phyloP scores from a whole-genome alignment of 768 basidiomycete species.

The Mycena galopus region DNA sequence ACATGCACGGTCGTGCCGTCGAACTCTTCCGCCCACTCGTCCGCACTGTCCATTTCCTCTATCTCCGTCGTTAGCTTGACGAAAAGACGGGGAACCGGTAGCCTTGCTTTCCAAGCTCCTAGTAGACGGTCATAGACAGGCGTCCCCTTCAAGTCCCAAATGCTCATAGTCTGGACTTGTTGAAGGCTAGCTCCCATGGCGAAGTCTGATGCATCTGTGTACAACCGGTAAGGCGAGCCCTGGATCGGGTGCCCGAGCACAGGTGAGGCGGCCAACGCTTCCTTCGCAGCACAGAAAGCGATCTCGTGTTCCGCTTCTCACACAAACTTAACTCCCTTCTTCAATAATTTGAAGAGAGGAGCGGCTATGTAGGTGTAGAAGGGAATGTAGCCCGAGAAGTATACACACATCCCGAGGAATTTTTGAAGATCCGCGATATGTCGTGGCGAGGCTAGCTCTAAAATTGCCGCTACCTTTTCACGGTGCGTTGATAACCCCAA shows the following conservation, averaged over 20 bases:
- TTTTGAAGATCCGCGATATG: constrained; percentile 36
- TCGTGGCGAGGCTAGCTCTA: constrained; percentile 17
- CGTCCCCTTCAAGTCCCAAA: constrained; percentile 29
- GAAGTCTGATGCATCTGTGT: too few relatives aligned
- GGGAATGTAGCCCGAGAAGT: constrained; percentile 45
- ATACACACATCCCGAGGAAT: constrained; percentile 44
- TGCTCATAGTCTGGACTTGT: constrained; percentile 33
- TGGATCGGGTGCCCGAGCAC: too few relatives aligned
- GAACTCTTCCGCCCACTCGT: background rate
- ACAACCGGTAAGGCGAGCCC: too few relatives aligned
- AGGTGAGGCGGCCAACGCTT: too few relatives aligned
- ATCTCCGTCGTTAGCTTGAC: background rate
- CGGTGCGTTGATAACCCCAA: constrained; percentile 30
- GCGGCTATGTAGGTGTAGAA: constrained; percentile 44
- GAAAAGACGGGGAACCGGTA: constrained; percentile 32
- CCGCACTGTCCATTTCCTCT: background rate
- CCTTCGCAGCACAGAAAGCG: too few relatives aligned
- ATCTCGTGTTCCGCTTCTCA: too few relatives aligned
- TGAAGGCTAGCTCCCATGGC: too few relatives aligned
- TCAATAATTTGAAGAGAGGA: too few relatives aligned
- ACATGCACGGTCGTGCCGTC: constrained; percentile 37
- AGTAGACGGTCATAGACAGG: constrained; percentile 2
- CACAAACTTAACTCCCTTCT: too few relatives aligned
- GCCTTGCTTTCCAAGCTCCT: constrained; percentile 10
- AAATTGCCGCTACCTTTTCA: constrained; percentile 42